Evolutionary conservation across 2,329 filamentous ascomycete genomes (phyloP).

Genomic region (Ophioceras dolichostomum): DNA sequence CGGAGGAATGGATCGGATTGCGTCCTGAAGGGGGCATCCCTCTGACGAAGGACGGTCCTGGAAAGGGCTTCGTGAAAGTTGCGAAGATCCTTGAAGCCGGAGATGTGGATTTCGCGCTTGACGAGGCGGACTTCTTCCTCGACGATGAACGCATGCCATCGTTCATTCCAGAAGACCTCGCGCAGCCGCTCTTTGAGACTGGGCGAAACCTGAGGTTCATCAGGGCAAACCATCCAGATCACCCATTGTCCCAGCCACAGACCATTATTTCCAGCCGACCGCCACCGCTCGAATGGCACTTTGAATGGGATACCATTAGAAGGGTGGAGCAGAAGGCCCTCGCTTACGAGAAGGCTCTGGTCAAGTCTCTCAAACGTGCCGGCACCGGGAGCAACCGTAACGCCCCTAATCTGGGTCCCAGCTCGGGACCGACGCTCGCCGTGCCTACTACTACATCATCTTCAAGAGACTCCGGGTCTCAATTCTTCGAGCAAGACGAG

Average conservation of each 20-base stretch:
- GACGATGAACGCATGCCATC: conserved; percentile 54
- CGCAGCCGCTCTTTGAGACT: conserved; percentile 63
- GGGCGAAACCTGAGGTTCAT: conserved; percentile 67
- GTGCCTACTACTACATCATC: not conserved
- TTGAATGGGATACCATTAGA: conserved; percentile 59
- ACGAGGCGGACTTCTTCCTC: conserved; percentile 49
- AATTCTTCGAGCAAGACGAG: conserved; percentile 37
- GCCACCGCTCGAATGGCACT: conserved; percentile 54
- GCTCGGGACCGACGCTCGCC: conserved; percentile 3
- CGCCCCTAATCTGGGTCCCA: too few relatives aligned
- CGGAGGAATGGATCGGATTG: conserved; percentile 66
- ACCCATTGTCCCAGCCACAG: conserved; percentile 49
- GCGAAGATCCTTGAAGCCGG: conserved; percentile 42
- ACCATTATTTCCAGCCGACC: conserved; percentile 33
- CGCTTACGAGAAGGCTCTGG: conserved; percentile 33
- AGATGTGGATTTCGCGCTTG: conserved; percentile 44
- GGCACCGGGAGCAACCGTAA: too few relatives aligned
- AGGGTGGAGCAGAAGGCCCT: conserved; percentile 47
- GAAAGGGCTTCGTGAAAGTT: conserved; percentile 48
- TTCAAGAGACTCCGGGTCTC: not conserved
- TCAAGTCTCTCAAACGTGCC: conserved; percentile 5
- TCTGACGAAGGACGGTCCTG: conserved; percentile 33
- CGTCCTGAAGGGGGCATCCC: conserved; percentile 42
- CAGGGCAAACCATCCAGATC: conserved; percentile 55
- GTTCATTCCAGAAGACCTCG: conserved; percentile 61